Conservation (phyloP, 495 filamentous ascomycete species). For the Xylaria longipes region DNA sequence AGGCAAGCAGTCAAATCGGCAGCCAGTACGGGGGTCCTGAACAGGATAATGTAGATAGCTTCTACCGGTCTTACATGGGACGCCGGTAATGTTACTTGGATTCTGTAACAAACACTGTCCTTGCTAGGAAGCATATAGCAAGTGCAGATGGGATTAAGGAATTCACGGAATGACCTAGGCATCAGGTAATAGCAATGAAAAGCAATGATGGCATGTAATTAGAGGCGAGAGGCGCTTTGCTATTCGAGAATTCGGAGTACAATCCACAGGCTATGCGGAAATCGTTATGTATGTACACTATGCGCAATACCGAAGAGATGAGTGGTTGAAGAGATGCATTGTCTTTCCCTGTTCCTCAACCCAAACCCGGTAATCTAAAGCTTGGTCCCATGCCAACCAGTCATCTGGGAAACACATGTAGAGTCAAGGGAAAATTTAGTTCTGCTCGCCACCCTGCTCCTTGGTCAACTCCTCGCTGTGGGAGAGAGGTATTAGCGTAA, state of each 20-base stretch:
- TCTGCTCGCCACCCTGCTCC: constrained; percentile 74
- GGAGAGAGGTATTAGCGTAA: constrained; percentile 33
- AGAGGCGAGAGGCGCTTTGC: constrained; percentile 34
- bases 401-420: neutral
- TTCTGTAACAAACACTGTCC: neutral
- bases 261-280: constrained; percentile 20
- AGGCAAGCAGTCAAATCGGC: constrained; percentile 71
- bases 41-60: constrained; percentile 76
- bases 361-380: neutral
- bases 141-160: neutral
- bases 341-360: neutral
- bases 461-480: constrained; percentile 71
- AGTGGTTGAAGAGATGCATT: neutral
- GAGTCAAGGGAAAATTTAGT: constrained; percentile 53
- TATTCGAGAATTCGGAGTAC: constrained; percentile 30
- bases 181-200: constrained; percentile 7
- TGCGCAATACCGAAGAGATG: constrained; percentile 13
- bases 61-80: constrained; percentile 80
- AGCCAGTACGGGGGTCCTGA: constrained; percentile 61
- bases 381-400: neutral
- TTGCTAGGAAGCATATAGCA: neutral
- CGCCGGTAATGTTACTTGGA: constrained; percentile 52
- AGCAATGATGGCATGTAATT: constrained; percentile 24
- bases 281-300: constrained; percentile 41
- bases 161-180: neutral